Evolutionary conservation across 148 eudicot genomes (phyloP).

Genomic region (Camellia japonica): DNA sequence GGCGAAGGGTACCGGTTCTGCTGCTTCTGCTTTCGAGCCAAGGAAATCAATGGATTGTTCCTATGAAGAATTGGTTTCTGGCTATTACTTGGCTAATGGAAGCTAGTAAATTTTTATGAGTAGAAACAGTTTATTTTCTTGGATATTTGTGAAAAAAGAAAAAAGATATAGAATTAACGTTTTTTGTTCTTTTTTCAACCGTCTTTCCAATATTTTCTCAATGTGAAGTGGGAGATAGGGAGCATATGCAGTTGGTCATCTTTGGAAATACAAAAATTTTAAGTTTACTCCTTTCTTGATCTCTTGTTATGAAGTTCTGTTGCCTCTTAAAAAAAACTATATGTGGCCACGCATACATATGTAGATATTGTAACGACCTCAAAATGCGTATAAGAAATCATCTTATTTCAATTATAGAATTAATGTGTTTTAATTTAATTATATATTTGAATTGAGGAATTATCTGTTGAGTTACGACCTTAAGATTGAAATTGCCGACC

Average conservation of each 20-base stretch:
- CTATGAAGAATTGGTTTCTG: background rate
- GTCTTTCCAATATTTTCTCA: background rate
- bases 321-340: no score
- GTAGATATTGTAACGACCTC: no score
- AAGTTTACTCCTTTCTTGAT: background rate
- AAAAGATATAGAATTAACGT: background rate
- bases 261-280: background rate
- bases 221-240: background rate
- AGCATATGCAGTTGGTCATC: background rate
- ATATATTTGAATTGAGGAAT: no score
- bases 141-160: background rate
- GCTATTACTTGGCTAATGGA: background rate
- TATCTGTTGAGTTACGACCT: no score
- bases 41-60: background rate
- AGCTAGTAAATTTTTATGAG: background rate
- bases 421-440: no score
- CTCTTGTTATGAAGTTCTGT: background rate
- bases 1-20: constrained; percentile 5
- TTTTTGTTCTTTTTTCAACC: background rate
- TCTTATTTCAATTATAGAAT: no score
- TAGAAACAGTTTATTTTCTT: background rate
- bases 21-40: background rate
- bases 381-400: no score
- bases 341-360: no score
- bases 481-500: no score